Base-by-base conservation (phyloP, 1,284 basidiomycete genomes). In the Acaromyces ingoldii region DNA sequence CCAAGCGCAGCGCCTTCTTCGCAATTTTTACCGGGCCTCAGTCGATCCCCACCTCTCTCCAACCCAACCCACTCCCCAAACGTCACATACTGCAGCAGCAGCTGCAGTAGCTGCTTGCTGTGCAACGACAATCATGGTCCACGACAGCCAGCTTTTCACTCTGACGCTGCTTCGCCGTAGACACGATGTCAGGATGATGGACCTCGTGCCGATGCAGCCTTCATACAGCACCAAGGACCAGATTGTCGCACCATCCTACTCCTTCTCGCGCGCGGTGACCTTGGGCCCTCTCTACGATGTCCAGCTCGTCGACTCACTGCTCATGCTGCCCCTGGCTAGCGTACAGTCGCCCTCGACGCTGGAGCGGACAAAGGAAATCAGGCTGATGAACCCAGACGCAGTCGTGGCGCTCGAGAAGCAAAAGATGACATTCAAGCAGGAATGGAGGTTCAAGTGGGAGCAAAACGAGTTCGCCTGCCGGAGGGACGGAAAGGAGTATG, bases 371-470 rank as follows among this genome's bases (percentile, higher is more conserved):
- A 89, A 88, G 78, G 82, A 81, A 0, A 68, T 90, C 29, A 83
- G 87, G 61, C 79, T 90, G 1, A 82, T 81, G 77, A 89, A 89
- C 65, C 88, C 88, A 0, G 83, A 83, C 1, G 79, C 77, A 0
- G 67, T 82, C 7, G 81, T 89, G 22, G 84, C 86, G 64, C 78
- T 90, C 40, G 62, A 61, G 26, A 86, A 84, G 68, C 84, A 82
- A 60, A 84, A 83, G 0, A 87, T 86, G 4, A 85, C 83, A 0
- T 74, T 90, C 43, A 79, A 82, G 2, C 88, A 88, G 76, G 81
- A 82, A 53, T 90, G 87, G 87, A 72, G 76, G 0, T 89, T 89
- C 76, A 81, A 81, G 68, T 88, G 86, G 85, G 86, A 88, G 78
- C 82, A 84, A 19, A 11, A 43, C 5, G 48, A 52, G 36, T 45